Base-by-base conservation (phyloP, 106 monocot genomes). In the Agapanthus africanus region DNA sequence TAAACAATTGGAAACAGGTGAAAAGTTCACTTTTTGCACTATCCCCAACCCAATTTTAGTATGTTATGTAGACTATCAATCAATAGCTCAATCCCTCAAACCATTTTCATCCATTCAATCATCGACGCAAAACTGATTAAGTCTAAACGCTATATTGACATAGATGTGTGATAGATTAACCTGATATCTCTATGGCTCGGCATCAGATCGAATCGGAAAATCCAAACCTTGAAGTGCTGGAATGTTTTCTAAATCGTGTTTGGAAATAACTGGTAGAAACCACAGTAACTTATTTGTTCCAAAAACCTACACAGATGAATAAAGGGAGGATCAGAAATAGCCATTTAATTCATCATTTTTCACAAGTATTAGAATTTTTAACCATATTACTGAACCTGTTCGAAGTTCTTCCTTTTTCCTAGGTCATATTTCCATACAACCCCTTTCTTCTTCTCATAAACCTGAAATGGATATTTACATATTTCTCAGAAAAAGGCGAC, bases 401-500 rank as follows among this genome's bases (percentile, higher is more conserved):
- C 83, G 64, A 95, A 83, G 70, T 95, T 95, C 54, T 72, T 83
- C 70, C 49, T 77, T 81, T 78, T 86, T 16, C 91, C 91, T 18
- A 95, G 8, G 54, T 95, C 91, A 68, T 88, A 88, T 47, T 85
- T 91, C 95, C 95, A 91, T 11, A 73, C 39, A 37, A 67, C 76
- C 28, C 38, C 54, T 30, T 84, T 84, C 60, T 78, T 88, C 74
- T 86, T 91, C 71, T 88, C 83, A 66, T 95, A 72, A 56, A 88
- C 85, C 94, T 94, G 73, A 73, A 73, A 70, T 23, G 7, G 30
- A 9, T 14, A 42, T 16, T n/a, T n/a, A n/a, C n/a, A n/a, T n/a
- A n/a, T n/a, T n/a, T n/a, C n/a, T n/a, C n/a, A n/a, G n/a, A n/a
- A n/a, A n/a, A n/a, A n/a, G n/a, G n/a, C n/a, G 39, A 65, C 25